Percentiles rank a stretch among this genome's conserved stretches.
phyloP scores from a whole-genome alignment of 176 grass and related monocot genomes.

The Cymbopogon citratus region DNA sequence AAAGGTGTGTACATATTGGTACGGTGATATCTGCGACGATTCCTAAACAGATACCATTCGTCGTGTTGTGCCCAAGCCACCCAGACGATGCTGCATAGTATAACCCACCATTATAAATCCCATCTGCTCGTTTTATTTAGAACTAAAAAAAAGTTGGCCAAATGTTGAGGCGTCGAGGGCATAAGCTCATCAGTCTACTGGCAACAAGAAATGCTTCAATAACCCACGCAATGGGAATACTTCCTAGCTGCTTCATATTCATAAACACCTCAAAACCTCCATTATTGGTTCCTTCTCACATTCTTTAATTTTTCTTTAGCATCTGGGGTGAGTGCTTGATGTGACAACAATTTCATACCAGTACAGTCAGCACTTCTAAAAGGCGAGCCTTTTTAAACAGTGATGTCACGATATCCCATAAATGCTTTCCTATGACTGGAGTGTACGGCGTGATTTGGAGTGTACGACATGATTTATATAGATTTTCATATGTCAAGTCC shows the following conservation, averaged over 20 bases:
- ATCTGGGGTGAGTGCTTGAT: not conserved
- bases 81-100: not conserved
- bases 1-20: slow-evolving; percentile 15
- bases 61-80: not conserved
- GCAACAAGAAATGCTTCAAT: not conserved
- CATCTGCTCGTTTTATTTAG: not conserved
- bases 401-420: not conserved
- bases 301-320: not conserved
- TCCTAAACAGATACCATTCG: not conserved
- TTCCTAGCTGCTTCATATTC: not conserved
- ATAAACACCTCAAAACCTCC: slow-evolving; percentile 17
- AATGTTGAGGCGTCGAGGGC: not conserved
- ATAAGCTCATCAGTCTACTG: not conserved
- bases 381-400: not conserved
- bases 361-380: not conserved
- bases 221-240: not conserved
- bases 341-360: slow-evolving; percentile 31
- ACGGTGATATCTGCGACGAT: not conserved
- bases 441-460: not conserved
- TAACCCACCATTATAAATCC: not conserved
- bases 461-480: not conserved
- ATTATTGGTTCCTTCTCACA: not conserved
- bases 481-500: not conserved
- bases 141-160: not conserved
- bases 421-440: not conserved